Percentiles rank a stretch among this genome's conserved stretches.
These are phyloP conservation scores for Cryptococcus sp. DNA, from an alignment of 1,284 basidiomycete species.

Conservation along the genomic window DNA sequence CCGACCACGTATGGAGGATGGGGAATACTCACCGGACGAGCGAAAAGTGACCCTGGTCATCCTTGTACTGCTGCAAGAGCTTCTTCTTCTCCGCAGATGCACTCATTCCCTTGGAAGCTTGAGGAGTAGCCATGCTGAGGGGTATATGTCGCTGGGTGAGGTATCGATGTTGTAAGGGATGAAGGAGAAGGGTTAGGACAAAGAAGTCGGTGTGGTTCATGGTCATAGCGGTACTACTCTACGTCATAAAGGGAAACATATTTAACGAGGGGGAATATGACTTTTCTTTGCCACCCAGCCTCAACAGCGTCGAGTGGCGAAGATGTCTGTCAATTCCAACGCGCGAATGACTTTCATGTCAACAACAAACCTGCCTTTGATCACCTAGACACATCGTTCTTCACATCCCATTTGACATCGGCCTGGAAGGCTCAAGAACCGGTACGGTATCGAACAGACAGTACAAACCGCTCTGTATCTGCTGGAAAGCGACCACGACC, in stretches of 20 bases:
- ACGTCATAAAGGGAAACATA: neutral
- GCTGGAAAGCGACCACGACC: no score
- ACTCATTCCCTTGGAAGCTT: slow-evolving; percentile 10
- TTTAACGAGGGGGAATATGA: neutral
- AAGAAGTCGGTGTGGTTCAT: no score
- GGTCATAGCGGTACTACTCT: no score
- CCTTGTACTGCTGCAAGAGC: slow-evolving; percentile 73
- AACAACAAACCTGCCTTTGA: no score
- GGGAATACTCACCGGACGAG: slow-evolving; percentile 67
- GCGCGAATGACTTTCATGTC: neutral
- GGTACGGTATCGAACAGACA: no score
- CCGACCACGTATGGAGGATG: neutral
- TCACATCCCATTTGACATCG: no score
- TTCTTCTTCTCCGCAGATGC: slow-evolving; percentile 49
- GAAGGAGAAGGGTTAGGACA: neutral
- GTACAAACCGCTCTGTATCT: no score
- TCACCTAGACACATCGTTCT: no score
- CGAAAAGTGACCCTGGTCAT: slow-evolving; percentile 88
- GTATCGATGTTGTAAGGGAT: neutral
- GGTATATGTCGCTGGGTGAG: no score
- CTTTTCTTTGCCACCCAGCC: neutral
- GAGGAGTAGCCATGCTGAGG: slow-evolving; percentile 11
- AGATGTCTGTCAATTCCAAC: neutral
- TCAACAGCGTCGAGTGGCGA: neutral
- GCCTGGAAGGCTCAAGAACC: no score